These are phyloP conservation scores for Neofusicoccum sp. DNA, from an alignment of 2,329 filamentous ascomycete species.

Conservation along the genomic window DNA sequence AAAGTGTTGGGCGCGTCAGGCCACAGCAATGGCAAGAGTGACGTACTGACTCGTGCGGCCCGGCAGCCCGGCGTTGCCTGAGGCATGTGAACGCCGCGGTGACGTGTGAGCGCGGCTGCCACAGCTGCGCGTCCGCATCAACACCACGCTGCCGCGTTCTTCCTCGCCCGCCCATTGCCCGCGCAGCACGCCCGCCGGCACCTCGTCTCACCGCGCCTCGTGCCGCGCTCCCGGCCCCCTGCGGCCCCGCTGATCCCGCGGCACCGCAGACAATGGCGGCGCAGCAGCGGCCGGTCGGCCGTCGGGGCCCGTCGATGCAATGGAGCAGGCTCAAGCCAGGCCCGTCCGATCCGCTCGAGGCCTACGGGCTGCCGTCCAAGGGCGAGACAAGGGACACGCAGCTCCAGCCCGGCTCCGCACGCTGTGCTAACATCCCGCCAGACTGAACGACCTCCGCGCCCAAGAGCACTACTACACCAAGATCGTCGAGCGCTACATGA, in stretches of 20 bases:
- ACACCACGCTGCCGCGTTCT: neutral
- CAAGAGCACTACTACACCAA: constrained; percentile 85
- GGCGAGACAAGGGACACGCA: constrained; percentile 72
- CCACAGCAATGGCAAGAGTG: neutral
- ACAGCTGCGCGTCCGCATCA: neutral
- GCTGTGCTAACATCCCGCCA: constrained; percentile 23
- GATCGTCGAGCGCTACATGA: constrained; percentile 85
- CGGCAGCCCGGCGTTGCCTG: neutral
- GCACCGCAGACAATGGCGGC: constrained; percentile 13
- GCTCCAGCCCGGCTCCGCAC: neutral
- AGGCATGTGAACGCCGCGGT: neutral
- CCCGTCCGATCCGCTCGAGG: constrained; percentile 73
- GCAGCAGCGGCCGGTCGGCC: constrained; percentile 33
- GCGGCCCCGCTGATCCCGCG: neutral
- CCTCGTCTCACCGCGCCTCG: neutral
- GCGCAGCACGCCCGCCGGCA: neutral
- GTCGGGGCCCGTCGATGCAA: constrained; percentile 38
- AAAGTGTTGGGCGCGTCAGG: neutral
- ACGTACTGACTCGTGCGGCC: neutral
- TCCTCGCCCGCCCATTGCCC: neutral
- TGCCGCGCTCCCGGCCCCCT: neutral
- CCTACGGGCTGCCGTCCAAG: constrained; percentile 83
- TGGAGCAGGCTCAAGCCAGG: constrained; percentile 63
- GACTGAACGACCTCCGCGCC: constrained; percentile 62
- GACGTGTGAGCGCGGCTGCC: neutral